Percentiles rank a stretch among this genome's conserved stretches.
These are phyloP conservation scores for Parietaria judaica DNA, from an alignment of 306 rosid genomes.

Conservation along the genomic window DNA sequence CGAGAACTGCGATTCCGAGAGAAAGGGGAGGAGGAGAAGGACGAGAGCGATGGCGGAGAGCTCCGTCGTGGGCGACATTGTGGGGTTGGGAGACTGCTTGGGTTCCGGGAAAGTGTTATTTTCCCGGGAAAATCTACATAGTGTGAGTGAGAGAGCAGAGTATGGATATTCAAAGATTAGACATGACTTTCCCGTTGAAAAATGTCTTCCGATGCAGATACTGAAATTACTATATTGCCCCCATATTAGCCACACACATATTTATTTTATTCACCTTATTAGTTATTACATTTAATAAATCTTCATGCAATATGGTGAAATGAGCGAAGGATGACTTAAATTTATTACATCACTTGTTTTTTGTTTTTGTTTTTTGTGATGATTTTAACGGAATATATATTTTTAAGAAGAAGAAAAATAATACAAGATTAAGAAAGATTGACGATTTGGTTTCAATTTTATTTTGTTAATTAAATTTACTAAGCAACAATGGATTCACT, in stretches of 20 bases:
- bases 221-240: not conserved
- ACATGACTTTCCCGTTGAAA: not conserved
- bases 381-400: too few relatives aligned
- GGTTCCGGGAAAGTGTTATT: constrained; percentile 5
- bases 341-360: too few relatives aligned
- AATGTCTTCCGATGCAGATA: not conserved
- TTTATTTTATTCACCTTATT: not conserved
- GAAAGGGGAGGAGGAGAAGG: constrained; percentile 6
- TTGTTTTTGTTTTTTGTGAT: too few relatives aligned
- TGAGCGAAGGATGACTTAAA: too few relatives aligned
- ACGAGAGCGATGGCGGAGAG: constrained; percentile 4
- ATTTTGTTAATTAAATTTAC: too few relatives aligned
- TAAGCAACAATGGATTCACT: too few relatives aligned
- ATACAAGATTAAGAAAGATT: too few relatives aligned
- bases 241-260: not conserved
- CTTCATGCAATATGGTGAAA: too few relatives aligned
- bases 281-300: too few relatives aligned
- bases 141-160: not conserved
- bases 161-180: not conserved
- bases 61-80: constrained; percentile 17
- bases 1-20: not conserved
- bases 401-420: too few relatives aligned
- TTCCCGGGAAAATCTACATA: constrained; percentile 7
- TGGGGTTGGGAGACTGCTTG: constrained; percentile 13
- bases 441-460: too few relatives aligned